phyloP scores from a whole-genome alignment of 805 yeast species.

The Ogataea ramenticola region DNA sequence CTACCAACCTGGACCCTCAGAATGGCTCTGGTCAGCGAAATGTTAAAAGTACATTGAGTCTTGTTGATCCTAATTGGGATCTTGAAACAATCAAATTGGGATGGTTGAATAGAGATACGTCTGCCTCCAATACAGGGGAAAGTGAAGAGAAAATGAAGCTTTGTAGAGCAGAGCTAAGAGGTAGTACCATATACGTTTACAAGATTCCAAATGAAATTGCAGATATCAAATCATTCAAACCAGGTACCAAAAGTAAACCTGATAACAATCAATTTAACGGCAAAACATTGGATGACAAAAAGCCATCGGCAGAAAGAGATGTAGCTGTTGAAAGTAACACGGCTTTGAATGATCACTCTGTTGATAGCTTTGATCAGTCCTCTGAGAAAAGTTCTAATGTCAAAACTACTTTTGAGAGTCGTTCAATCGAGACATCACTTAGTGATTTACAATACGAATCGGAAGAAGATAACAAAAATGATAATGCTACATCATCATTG shows the following conservation, averaged over 20 bases:
- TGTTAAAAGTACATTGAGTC: neutral
- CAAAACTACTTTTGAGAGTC: no score
- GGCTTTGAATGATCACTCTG: no score
- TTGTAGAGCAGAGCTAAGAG: conserved; percentile 61
- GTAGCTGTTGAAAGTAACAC: no score
- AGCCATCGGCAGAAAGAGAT: no score
- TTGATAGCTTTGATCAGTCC: no score
- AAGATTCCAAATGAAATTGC: conserved; percentile 46
- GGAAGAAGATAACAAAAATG: neutral
- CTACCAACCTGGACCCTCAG: neutral
- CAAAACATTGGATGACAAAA: neutral
- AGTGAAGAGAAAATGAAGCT: conserved; percentile 35
- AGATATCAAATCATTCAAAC: conserved; percentile 26
- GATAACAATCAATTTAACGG: neutral
- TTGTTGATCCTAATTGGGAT: conserved; percentile 28
- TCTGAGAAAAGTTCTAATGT: no score
- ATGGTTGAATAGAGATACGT: conserved; percentile 49
- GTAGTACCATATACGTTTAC: conserved; percentile 57
- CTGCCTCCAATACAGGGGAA: conserved; percentile 3
- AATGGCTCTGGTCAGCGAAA: neutral
- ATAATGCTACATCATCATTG: neutral
- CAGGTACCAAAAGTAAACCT: neutral
- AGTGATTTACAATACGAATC: no score
- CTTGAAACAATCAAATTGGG: conserved; percentile 38
- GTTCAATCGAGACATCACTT: no score